phyloP scores from a whole-genome alignment of 2,329 filamentous ascomycete species.

The Acarospora socialis region DNA sequence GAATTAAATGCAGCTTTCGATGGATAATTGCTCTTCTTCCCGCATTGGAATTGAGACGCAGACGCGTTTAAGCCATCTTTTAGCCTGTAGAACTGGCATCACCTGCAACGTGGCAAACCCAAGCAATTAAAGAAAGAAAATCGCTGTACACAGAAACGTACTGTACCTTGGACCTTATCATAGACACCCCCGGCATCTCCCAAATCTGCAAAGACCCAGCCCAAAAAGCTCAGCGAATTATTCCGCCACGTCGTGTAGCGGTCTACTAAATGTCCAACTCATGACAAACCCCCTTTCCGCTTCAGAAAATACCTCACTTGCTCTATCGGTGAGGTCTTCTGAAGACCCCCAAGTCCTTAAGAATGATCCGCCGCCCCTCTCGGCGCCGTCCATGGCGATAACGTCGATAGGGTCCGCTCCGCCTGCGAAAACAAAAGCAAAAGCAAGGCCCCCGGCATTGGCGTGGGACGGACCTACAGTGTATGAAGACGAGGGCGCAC shows the following conservation, averaged over 20 bases:
- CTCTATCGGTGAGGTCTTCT: slow-evolving; percentile 32
- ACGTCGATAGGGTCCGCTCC: slow-evolving; percentile 12
- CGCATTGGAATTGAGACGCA: too few relatives aligned
- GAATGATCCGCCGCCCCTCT: slow-evolving; percentile 8
- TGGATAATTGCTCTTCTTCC: too few relatives aligned
- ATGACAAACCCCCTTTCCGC: slow-evolving; percentile 35
- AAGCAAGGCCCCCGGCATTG: slow-evolving; percentile 9
- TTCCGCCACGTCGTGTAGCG: slow-evolving; percentile 4
- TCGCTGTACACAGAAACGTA: too few relatives aligned
- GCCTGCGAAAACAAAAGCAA: slow-evolving; percentile 16
- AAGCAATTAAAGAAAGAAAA: too few relatives aligned
- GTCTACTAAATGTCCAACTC: slow-evolving; percentile 35
- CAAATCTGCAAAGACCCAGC: slow-evolving; percentile 2
- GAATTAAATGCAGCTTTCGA: too few relatives aligned
- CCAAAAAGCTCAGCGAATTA: slow-evolving; percentile 3
- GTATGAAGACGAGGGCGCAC: slow-evolving; percentile 26
- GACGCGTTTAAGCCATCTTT: too few relatives aligned
- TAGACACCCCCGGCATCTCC: not conserved
- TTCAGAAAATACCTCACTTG: slow-evolving; percentile 26
- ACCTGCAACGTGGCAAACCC: too few relatives aligned
- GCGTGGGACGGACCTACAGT: slow-evolving; percentile 10
- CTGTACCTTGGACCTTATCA: too few relatives aligned
- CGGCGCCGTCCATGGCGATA: slow-evolving; percentile 11
- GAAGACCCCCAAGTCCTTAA: slow-evolving; percentile 4
- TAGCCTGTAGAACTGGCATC: too few relatives aligned